Evolutionary conservation across 2,329 filamentous ascomycete species (phyloP), one percentile per base, ranked within the genome.

Genomic region (Pestalotiopsis sp.): DNA sequence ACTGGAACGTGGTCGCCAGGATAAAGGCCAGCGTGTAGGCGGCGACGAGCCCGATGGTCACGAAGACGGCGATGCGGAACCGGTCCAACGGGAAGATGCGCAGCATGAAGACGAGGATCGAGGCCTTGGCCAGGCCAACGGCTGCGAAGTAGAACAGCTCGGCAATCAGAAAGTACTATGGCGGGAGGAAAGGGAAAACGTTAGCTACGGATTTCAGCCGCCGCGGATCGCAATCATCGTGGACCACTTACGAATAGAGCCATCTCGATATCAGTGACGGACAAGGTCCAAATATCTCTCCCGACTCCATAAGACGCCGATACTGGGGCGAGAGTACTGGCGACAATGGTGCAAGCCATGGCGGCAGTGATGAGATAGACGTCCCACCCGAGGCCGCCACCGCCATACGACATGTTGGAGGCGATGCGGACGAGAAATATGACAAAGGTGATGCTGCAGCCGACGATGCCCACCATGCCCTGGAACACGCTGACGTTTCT

Each of bases 71-170:
- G 3, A 11, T 69, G 2, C 76, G 73, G 63, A 79, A 75, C 3
- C 68, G 62, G 64, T 73, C 73, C 25, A 69, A 68, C 1, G 78
- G 77, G 45, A 80, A 80, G 58, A 80, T 73, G 57, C 75, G 74
- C 11, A 79, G 76, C 68, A 75, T 76, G 69, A 79, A 78, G 66
- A 73, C 73, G 6, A 79, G 71, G 61, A 80, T 74, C 4, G 78
- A 79, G 31, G 73, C 17, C 76, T 52, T 52, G 14, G 20, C 45
- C 20, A 52, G 45, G n/a, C 45, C 45, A 17, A 52, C 45, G 45
- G 45, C 72, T 36, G 75, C 72, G 31, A 79, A 75, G 70, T 80
- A 80, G 41, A 77, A 73, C n/a, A 80, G 74, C 62, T 79, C 76
- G 49, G 75, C 69, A 11, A 74, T 70, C 68, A 78, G 80, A 63